Base-by-base conservation (phyloP, 208 protist genomes). In the Wallacemonas sp. region DNA sequence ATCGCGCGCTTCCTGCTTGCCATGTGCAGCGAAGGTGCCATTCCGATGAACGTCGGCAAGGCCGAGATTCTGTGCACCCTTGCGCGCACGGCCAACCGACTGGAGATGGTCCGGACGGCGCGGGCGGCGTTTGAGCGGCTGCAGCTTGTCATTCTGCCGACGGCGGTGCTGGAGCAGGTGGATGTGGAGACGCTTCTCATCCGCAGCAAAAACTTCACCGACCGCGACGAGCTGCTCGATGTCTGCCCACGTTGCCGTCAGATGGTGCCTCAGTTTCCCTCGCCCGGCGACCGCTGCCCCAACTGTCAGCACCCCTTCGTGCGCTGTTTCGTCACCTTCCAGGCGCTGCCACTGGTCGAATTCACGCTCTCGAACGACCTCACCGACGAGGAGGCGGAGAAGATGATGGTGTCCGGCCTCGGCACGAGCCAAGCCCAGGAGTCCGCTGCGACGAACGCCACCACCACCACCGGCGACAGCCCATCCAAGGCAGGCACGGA, bases 251-350 rank as follows among this genome's bases (percentile, higher is more conserved):
- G 96, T 33, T 99, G 97, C 79, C 83, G 85, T 9, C 86, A 91
- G 49, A 74, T 68, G 19, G 97, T 98, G 41, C 72, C 91, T 29
- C 89, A 98, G 68, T 72, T 97, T 19, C 85, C 88, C 6, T 70
- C 76, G 39, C 63, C 76, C 17, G 94, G 91, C 8, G 94, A 97
- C 68, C 68, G 75, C 24, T 99, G 97, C 66, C 80, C 83, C 9
- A 87, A 81, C 61, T 99, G 97, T 78, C 70, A 68, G n/a, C 95
- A 98, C 67, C 88, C 88, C 17, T 98, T 98, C 74, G 81, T 98
- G 63, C 87, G 92, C 56, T 98, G 84, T 21, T 97, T 97, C 69
- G 76, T 88, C 30, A 83, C 78, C 46, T 98, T 97, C 80, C 82
- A 97, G 56, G 77, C 65, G 30, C 85, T 99, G 63, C 97, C 96